Conservation (phyloP, 108 stramenopile species). For the Nitzschia sp. region DNA sequence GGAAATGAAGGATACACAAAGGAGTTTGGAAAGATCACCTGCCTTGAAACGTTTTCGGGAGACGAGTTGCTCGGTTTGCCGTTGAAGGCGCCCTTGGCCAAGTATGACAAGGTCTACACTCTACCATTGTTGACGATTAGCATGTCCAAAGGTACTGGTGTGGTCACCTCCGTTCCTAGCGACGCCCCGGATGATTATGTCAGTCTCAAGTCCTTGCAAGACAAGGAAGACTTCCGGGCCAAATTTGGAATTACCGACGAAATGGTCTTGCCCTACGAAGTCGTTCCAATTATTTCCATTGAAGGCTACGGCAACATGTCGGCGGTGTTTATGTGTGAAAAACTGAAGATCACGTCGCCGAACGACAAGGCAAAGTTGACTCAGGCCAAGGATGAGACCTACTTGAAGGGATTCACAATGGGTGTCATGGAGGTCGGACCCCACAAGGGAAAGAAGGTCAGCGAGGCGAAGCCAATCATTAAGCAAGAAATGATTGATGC, state of each 20-base stretch:
- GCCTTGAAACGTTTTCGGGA: constrained; percentile 84
- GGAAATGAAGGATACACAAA: constrained; percentile 75
- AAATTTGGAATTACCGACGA: constrained; percentile 95
- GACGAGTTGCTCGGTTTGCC: constrained; percentile 94
- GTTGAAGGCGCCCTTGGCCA: constrained; percentile 91
- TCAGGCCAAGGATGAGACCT: constrained; percentile 95
- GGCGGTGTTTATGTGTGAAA: constrained; percentile 93
- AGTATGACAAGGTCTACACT: constrained; percentile 93
- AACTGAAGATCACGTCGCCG: constrained; percentile 91
- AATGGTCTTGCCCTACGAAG: constrained; percentile 91
- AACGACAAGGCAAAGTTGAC: constrained; percentile 95
- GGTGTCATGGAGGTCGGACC: constrained; percentile 94
- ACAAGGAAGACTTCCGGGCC: constrained; percentile 93
- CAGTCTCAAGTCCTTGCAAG: constrained; percentile 90
- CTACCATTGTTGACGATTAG: constrained; percentile 96
- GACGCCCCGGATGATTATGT: constrained; percentile 99
- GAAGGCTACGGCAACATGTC: constrained; percentile 93
- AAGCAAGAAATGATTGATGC: constrained; percentile 92
- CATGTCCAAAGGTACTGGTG: constrained; percentile 98
- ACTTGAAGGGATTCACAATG: constrained; percentile 96
- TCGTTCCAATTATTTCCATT: constrained; percentile 98
- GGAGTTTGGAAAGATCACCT: constrained; percentile 83
- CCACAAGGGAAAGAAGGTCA: constrained; percentile 91
- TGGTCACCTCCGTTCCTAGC: constrained; percentile 98
- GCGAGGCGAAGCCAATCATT: constrained; percentile 94